Percentiles rank a stretch among this genome's conserved stretches.
phyloP scores from a whole-genome alignment of 352 stramenopile genomes.

The Globisporangium yorkense region DNA sequence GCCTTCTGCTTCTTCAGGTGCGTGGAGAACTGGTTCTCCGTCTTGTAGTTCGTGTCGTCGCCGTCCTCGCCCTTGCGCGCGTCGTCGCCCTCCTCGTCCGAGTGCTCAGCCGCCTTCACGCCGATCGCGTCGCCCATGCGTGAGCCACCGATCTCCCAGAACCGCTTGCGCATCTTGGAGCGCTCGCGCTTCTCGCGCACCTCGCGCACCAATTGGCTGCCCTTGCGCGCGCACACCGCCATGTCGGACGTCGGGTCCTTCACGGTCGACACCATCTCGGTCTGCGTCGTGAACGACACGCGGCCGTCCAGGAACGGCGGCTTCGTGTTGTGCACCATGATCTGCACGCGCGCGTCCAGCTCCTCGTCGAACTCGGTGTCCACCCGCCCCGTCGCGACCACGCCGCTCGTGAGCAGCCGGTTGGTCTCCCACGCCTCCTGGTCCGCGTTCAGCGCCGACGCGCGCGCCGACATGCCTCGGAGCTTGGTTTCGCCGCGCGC shows the following conservation, averaged over 20 bases:
- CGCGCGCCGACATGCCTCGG: slow-evolving; percentile 84
- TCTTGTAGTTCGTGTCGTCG: slow-evolving; percentile 91
- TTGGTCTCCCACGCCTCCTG: slow-evolving; percentile 99
- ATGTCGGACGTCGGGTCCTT: slow-evolving; percentile 96
- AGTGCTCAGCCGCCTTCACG: slow-evolving; percentile 60
- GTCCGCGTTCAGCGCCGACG: slow-evolving; percentile 92
- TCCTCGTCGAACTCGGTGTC: slow-evolving; percentile 92
- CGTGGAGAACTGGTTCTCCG: slow-evolving; percentile 91
- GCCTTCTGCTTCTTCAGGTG: slow-evolving; percentile 91
- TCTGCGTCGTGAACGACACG: slow-evolving; percentile 93
- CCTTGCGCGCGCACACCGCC: slow-evolving; percentile 92
- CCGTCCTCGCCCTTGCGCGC: slow-evolving; percentile 21
- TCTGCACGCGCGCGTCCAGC: slow-evolving; percentile 91
- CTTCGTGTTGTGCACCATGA: slow-evolving; percentile 98
- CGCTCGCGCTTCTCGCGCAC: slow-evolving; percentile 73
- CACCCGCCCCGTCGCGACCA: slow-evolving; percentile 69
- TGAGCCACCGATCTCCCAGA: slow-evolving; percentile 98
- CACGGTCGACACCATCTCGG: slow-evolving; percentile 94
- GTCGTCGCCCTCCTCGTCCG: slow-evolving; percentile 48
- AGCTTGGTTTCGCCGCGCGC: slow-evolving; percentile 86
- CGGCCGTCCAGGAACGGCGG: slow-evolving; percentile 95
- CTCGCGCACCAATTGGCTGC: slow-evolving; percentile 80
- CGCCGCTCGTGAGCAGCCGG: slow-evolving; percentile 92
- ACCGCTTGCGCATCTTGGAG: slow-evolving; percentile 96
- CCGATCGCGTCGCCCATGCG: slow-evolving; percentile 97